A percentile compares a stretch with the other conserved stretches of the same genome.
These are phyloP conservation scores for Craspedostauros australis DNA, from an alignment of 108 stramenopile genomes.

Conservation along the genomic window DNA sequence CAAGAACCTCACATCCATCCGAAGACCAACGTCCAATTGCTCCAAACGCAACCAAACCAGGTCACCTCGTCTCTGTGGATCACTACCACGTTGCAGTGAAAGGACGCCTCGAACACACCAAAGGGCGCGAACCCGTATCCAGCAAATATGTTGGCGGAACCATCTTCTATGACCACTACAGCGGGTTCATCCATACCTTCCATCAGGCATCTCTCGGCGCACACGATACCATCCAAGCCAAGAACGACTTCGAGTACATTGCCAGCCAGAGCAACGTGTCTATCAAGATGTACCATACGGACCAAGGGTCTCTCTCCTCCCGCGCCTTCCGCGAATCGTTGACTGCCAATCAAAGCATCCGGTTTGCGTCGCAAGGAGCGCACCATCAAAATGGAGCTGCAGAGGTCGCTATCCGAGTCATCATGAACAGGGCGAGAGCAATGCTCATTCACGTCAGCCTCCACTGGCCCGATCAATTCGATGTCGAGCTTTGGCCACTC, in stretches of 20 bases:
- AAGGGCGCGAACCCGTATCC: constrained; percentile 18
- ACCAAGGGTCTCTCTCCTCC: constrained; percentile 27
- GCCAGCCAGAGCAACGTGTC: constrained; percentile 10
- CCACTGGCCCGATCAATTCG: constrained; percentile 29
- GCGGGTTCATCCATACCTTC: constrained; percentile 4
- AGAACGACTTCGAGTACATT: constrained; percentile 10
- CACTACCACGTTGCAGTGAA: constrained; percentile 20
- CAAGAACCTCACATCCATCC: neutral
- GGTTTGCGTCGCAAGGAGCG: constrained; percentile 36
- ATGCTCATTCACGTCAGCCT: constrained; percentile 33
- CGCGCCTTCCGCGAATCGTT: constrained; percentile 1
- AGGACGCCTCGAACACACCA: constrained; percentile 25
- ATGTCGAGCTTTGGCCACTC: constrained; percentile 34
- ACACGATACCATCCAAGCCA: constrained; percentile 16
- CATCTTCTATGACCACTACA: constrained; percentile 39
- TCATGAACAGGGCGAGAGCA: constrained; percentile 24
- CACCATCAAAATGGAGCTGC: constrained; percentile 61
- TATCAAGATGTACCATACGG: constrained; percentile 19
- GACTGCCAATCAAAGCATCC: constrained; percentile 12
- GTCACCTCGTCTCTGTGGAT: constrained; percentile 33
- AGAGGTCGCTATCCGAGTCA: constrained; percentile 32
- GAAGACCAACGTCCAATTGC: neutral
- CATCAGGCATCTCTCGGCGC: constrained; percentile 16
- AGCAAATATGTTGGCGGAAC: constrained; percentile 30
- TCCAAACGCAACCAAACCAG: constrained; percentile 12